Percentiles rank a stretch among this genome's conserved stretches.
phyloP scores from a whole-genome alignment of 148 eudicot species.

The Pouteria glomerata region DNA sequence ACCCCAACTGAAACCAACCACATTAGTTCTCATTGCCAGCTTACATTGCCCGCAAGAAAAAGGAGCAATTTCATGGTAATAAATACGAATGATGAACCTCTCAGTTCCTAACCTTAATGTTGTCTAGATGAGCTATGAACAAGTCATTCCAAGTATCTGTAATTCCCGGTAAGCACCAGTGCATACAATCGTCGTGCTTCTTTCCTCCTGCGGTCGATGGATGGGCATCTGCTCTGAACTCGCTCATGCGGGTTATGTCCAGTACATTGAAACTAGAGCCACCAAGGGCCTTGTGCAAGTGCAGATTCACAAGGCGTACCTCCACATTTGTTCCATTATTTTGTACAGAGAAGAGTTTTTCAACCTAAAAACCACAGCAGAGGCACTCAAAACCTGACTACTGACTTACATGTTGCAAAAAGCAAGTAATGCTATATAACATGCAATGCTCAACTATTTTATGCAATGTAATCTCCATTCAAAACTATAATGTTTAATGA shows the following conservation, averaged over 20 bases:
- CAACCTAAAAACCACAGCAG: slow-evolving; percentile 47
- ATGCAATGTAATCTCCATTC: too few relatives aligned
- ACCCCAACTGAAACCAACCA: not conserved
- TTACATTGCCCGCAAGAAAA: too few relatives aligned
- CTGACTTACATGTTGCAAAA: not conserved
- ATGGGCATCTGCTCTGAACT: slow-evolving; percentile 94
- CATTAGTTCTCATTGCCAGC: too few relatives aligned
- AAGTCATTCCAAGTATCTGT: slow-evolving; percentile 98
- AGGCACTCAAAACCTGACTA: not conserved
- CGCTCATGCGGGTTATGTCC: slow-evolving; percentile 80
- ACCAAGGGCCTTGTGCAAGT: slow-evolving; percentile 53
- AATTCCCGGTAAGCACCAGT: slow-evolving; percentile 96
- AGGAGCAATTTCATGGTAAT: not conserved
- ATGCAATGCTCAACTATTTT: too few relatives aligned
- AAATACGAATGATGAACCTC: not conserved
- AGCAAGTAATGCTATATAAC: too few relatives aligned
- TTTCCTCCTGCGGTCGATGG: slow-evolving; percentile 91
- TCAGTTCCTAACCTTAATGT: slow-evolving; percentile 23
- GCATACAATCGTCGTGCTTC: slow-evolving; percentile 98
- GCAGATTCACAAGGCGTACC: slow-evolving; percentile 65
- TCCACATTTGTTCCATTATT: slow-evolving; percentile 92
- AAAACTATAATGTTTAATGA: not conserved
- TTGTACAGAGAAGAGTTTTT: slow-evolving; percentile 50
- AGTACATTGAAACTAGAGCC: slow-evolving; percentile 51
- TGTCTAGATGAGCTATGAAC: slow-evolving; percentile 49